A percentile compares a stretch with the other conserved stretches of the same genome.
These are phyloP conservation scores for Orbilia quercus DNA, from an alignment of 2,329 filamentous ascomycete species.

Conservation along the genomic window DNA sequence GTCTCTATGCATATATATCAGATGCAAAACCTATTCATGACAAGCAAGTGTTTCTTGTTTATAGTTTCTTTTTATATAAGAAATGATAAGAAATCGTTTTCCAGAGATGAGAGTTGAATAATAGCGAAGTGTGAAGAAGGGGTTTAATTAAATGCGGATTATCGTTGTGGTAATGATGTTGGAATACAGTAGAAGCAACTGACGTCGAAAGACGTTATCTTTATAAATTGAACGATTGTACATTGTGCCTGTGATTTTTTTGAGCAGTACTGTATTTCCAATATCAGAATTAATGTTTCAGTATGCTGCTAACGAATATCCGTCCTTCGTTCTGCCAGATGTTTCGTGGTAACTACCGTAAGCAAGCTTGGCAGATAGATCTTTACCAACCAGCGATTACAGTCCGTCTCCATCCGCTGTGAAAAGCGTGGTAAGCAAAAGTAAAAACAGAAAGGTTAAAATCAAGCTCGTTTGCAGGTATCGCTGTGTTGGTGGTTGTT, in stretches of 20 bases:
- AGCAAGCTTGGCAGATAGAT: neutral
- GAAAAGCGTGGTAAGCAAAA: conserved; percentile 16
- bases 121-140: too few relatives aligned
- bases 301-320: conserved; percentile 44
- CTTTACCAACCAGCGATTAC: neutral
- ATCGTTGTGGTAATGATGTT: too few relatives aligned
- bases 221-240: conserved; percentile 23
- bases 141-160: too few relatives aligned
- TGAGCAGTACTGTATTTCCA: conserved; percentile 35
- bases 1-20: too few relatives aligned
- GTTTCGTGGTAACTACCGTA: conserved; percentile 1
- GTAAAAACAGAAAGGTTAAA: conserved; percentile 28
- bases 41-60: too few relatives aligned
- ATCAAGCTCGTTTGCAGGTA: too few relatives aligned
- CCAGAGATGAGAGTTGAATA: neutral
- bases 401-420: conserved; percentile 27
- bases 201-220: conserved; percentile 19
- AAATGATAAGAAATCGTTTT: too few relatives aligned
- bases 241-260: conserved; percentile 4
- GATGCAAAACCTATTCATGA: too few relatives aligned
- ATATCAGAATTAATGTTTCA: conserved; percentile 15
- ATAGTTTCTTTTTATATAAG: too few relatives aligned
- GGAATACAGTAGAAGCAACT: too few relatives aligned
- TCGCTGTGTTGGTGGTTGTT: conserved; percentile 5
- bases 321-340: neutral